Evolutionary conservation across 192 early-diverging fungal species (phyloP), one percentile per base, ranked within the genome.

Genomic region (Oehlia diaphana): DNA sequence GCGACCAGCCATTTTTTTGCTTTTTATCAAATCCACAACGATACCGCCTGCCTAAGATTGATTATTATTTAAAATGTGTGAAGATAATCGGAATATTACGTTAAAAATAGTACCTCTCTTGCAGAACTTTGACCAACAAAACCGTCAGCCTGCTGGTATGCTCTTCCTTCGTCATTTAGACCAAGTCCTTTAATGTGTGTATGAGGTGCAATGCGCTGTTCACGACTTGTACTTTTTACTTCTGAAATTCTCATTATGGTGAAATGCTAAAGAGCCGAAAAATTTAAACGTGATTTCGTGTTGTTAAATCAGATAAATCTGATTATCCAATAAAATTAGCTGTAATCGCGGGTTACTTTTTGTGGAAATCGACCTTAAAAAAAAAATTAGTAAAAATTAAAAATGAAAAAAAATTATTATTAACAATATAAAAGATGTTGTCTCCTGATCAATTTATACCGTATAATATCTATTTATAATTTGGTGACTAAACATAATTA

Each of bases 111-210:
- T 23, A 94, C 94, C 90, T 99, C 98, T 75, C 98, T 90, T 1
- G 98, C 98, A 39, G 92, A 91, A 81, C 97, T 96, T 83, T 99
- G 98, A 19, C 97, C 98, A 63, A 99, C 98, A 88, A 99, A 98
- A 9, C 98, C 74, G 66, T 62, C 74, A 7, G 74, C 80, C 12
- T 16, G 16, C 28, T 37, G 37, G 44, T 69, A 67, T 33, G 72
- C 63, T 26, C 50, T 76, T 12, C 74, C 67, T 61, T 76, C 67
- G 28, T 61, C 74, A 69, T 26, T 28, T 61, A 31, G n/a, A 19
- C 37, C 58, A 70, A 65, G 58, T 14, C 66, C 97, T 81, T 96
- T 96, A 81, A 99, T 99, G 83, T 99, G 98, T 3, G 97, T 97
- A 85, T 99, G 98, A 33, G 97, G 91, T 33, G 98, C 97, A 47